These are phyloP conservation scores for Podospora pseudoanserina DNA, from an alignment of 495 filamentous ascomycete genomes.

Conservation along the genomic window DNA sequence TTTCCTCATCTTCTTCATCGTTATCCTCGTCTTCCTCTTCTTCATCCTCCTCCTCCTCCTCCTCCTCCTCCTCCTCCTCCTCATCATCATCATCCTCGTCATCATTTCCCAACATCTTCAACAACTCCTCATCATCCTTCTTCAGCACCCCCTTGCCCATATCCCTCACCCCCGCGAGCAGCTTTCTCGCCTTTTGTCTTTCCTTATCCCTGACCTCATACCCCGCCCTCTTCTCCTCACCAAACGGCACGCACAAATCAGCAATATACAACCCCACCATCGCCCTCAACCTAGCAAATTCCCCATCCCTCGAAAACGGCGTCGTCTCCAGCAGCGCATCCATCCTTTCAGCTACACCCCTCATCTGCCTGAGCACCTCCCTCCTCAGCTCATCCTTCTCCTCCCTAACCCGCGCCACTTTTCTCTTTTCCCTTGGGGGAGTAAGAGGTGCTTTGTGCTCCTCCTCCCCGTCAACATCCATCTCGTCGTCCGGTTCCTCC, in stretches of 20 bases:
- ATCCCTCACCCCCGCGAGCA: constrained; percentile 31
- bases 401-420: constrained; percentile 8
- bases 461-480: background rate
- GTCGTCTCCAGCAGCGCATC: constrained; percentile 59
- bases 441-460: background rate
- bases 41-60: constrained; percentile 14
- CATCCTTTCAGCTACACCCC: constrained; percentile 58
- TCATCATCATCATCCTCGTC: constrained; percentile 26
- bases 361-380: constrained; percentile 28
- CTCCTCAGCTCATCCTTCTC: constrained; percentile 29
- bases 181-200: constrained; percentile 25
- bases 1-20: background rate
- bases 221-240: constrained; percentile 25
- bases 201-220: constrained; percentile 24
- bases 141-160: constrained; percentile 28
- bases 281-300: constrained; percentile 58
- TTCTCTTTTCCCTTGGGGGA: background rate
- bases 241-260: constrained; percentile 48
- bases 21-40: constrained; percentile 10
- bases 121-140: constrained; percentile 27
- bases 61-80: constrained; percentile 21
- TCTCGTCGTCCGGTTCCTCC: constrained; percentile 10
- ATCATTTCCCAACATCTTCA: constrained; percentile 21
- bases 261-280: constrained; percentile 67
- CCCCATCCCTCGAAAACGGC: constrained; percentile 58